These are phyloP conservation scores for Vigna hirtella DNA, from an alignment of 306 rosid genomes.

Conservation along the genomic window DNA sequence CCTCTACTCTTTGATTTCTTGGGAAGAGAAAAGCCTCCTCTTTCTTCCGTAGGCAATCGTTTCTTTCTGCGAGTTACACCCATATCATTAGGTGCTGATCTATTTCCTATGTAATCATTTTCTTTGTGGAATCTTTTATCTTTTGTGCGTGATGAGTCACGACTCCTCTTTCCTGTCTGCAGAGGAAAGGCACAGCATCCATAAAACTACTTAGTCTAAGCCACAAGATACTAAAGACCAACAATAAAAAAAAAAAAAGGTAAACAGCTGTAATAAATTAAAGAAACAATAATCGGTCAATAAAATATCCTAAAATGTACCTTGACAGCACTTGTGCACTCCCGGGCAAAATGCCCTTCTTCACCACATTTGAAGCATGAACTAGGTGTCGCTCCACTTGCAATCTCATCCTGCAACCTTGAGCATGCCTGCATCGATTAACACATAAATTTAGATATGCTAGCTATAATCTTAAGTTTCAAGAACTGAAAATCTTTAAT, in stretches of 20 bases:
- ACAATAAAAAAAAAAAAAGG: not conserved
- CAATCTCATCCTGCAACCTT: constrained; percentile 58
- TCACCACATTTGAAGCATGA: constrained; percentile 83
- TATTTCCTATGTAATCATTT: constrained; percentile 52
- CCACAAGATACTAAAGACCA: not conserved
- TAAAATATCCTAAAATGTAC: constrained; percentile 45
- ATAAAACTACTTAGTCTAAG: constrained; percentile 17
- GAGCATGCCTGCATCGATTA: constrained; percentile 64
- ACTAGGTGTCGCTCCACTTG: constrained; percentile 56
- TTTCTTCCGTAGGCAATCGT: constrained; percentile 52
- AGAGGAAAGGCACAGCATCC: constrained; percentile 18
- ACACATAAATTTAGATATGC: constrained; percentile 3
- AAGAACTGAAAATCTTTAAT: not conserved
- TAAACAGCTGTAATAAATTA: not conserved
- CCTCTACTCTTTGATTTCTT: constrained; percentile 53
- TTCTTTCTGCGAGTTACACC: constrained; percentile 57
- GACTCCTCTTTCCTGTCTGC: constrained; percentile 62
- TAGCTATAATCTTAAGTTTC: not conserved
- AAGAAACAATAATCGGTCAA: not conserved
- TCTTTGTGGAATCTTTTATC: constrained; percentile 50
- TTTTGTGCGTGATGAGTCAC: constrained; percentile 51
- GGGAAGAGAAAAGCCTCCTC: constrained; percentile 38
- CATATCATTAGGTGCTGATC: constrained; percentile 66
- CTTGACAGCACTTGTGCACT: constrained; percentile 62
- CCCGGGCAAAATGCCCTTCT: constrained; percentile 94